A percentile compares a stretch with the other conserved stretches of the same genome.
phyloP scores from a whole-genome alignment of 805 yeast genomes.

The Wickerhamia fluorescens region DNA sequence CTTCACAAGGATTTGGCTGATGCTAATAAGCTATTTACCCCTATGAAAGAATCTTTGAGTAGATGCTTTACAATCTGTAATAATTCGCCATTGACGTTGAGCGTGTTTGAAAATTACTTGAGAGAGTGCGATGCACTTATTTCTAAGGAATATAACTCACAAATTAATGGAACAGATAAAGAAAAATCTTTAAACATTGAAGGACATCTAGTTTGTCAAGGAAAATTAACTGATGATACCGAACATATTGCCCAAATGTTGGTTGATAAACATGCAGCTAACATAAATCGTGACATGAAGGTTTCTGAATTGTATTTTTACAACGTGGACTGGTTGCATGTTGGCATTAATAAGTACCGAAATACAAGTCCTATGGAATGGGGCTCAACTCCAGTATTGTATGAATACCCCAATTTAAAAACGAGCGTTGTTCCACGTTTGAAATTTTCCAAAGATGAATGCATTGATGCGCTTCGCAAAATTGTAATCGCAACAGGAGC shows the following conservation, averaged over 20 bases:
- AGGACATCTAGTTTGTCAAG: slow-evolving; percentile 55
- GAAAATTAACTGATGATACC: slow-evolving; percentile 45
- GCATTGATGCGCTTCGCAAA: slow-evolving; percentile 34
- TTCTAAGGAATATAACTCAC: slow-evolving; percentile 20
- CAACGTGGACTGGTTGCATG: slow-evolving; percentile 60
- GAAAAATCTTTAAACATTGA: slow-evolving; percentile 44
- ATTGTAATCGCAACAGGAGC: slow-evolving; percentile 16
- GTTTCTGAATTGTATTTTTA: slow-evolving; percentile 53
- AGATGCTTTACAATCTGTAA: slow-evolving; percentile 42
- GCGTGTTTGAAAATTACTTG: slow-evolving; percentile 52
- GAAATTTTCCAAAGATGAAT: slow-evolving; percentile 13
- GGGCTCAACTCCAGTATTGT: too few species aligned
- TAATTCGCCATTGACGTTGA: slow-evolving; percentile 49
- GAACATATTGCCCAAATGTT: slow-evolving; percentile 35
- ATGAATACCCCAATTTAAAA: neutral
- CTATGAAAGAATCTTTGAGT: slow-evolving; percentile 47
- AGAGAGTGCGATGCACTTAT: slow-evolving; percentile 46
- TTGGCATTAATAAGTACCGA: slow-evolving; percentile 15
- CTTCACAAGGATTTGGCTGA: slow-evolving; percentile 45
- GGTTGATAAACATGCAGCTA: slow-evolving; percentile 41
- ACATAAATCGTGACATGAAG: slow-evolving; percentile 38
- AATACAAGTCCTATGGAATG: neutral
- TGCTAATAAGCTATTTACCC: slow-evolving; percentile 34
- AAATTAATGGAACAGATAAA: slow-evolving; percentile 15
- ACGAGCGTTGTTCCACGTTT: slow-evolving; percentile 15